Base-by-base conservation (phyloP, 352 stramenopile species). In the Pythium brassicae region DNA sequence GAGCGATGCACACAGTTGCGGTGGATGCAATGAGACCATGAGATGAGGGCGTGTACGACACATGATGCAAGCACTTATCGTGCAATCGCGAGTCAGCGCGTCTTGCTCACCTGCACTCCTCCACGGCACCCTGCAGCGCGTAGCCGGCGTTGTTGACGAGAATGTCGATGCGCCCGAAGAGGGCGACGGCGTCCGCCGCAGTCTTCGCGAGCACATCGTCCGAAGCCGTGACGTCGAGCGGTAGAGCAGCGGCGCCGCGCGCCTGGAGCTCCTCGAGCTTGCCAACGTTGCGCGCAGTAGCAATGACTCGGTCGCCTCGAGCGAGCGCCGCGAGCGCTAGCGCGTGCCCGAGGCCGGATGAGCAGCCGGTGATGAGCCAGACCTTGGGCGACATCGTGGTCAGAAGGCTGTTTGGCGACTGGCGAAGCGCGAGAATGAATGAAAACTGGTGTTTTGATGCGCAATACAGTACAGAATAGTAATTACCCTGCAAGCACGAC, bases 121-220 rank as follows among this genome's bases (percentile, higher is more conserved):
- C 74, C 27, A 84, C 68, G 0, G 72, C 69, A 10, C 71, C 74
- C 19, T 71, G 62, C 11, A 77, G 67, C 45, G 71, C 47, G 44
- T 79, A 79, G 8, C 64, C 69, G 10, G 71, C 71, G 46, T 84
- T 79, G 61, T 81, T 81, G 17, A 84, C 70, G 20, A 84, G 55
- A 47, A 82, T 69, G 54, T 84, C 70, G 56, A 84, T 78, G 27
- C 62, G 59, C 23, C 71, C 74, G 57, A 78, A 76, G 45, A 76
- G 55, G 9, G 44, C 53, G 29, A 77, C 29, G 0, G 71, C 72
- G 43, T 73, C 43, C n/a, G 51, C 59, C 9, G 73, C 52, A 9
- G 69, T 56, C 34, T 71, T 61, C 10, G 61, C 45, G 42, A 81
- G 20, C 23, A 64, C 54, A 0, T 56, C 61, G 40, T 81, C 72